Evolutionary conservation across 2,329 filamentous ascomycete species (phyloP).

Genomic region (Penicillium sp.): DNA sequence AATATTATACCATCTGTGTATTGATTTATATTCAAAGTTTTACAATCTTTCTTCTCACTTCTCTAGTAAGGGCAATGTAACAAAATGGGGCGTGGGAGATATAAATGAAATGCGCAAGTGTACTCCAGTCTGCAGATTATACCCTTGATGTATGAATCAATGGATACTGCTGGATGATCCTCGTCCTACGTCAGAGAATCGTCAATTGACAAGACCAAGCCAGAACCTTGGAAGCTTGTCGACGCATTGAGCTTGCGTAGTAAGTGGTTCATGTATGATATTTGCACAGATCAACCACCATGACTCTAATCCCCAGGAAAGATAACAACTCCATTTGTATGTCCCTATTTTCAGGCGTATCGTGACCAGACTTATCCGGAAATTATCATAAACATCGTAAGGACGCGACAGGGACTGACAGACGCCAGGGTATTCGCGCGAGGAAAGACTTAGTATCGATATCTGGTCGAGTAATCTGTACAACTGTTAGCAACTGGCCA

Average conservation of each 20-base stretch:
- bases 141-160: background rate
- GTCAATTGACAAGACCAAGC: background rate
- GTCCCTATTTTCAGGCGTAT: background rate
- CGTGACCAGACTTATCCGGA: slow-evolving; percentile 4
- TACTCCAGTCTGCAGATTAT: too few species aligned
- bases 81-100: too few species aligned
- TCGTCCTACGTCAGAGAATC: background rate
- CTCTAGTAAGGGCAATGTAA: too few species aligned
- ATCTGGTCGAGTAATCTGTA: slow-evolving; percentile 65
- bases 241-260: background rate
- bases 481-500: slow-evolving; percentile 1
- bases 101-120: too few species aligned
- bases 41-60: too few species aligned
- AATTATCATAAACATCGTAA: slow-evolving; percentile 22
- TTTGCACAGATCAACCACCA: background rate
- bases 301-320: background rate
- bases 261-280: background rate
- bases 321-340: slow-evolving; percentile 7
- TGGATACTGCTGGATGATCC: background rate
- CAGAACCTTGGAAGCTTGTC: background rate
- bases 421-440: slow-evolving; percentile 2
- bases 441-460: slow-evolving; percentile 57
- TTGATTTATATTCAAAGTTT: too few species aligned
- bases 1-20: background rate
- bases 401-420: background rate